Evolutionary conservation across 208 protist species (phyloP), one percentile per base, ranked within the genome.

Genomic region (Acanthamoeba sp.): DNA sequence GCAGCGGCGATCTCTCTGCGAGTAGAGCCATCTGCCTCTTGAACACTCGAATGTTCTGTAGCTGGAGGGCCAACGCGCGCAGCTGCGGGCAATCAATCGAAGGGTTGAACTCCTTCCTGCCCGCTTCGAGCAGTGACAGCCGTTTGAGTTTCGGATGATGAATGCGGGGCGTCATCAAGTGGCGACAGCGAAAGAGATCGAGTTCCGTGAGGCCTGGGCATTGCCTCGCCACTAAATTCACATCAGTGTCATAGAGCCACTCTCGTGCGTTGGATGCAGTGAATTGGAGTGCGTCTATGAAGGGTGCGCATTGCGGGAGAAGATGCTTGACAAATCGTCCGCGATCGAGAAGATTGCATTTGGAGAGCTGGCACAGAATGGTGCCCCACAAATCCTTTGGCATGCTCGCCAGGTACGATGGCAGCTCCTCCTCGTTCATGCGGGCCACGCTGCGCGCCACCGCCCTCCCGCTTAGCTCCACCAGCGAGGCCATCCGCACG

Each of bases 21-120:
- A 84, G 73, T 4, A 36, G 73, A 14, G 73, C 73, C 73, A 84
- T 84, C 40, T 84, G 73, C 73, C 52, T 84, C 73, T 52, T 84
- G 73, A 45, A 84, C 27, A 52, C 29, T 16, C 73, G 73, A 4
- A 84, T 27, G 40, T 84, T 84, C 22, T 22, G 32, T 14, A 52
- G 12, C 73, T 84, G 40, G 27, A 84, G 73, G 6, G 34, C 20
- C 10, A 84, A 32, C 6, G 22, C 32, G 5, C 38, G 73, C 42
- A 84, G 40, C 38, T 52, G 73, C 24, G 73, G 73, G 73, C 73
- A 84, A 27, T 84, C 73, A 34, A 84, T 84, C 12, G 73, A 84
- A 52, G 73, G 73, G 20, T 84, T 84, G 73, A 84, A 84, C 73
- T 52, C 73, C 42, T 84, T 45, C 40, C 73, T 45, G 12, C 73